Evolutionary conservation across 345 rosid genomes (phyloP), one percentile per base, ranked within the genome.

Genomic region (Pistacia atlantica): DNA sequence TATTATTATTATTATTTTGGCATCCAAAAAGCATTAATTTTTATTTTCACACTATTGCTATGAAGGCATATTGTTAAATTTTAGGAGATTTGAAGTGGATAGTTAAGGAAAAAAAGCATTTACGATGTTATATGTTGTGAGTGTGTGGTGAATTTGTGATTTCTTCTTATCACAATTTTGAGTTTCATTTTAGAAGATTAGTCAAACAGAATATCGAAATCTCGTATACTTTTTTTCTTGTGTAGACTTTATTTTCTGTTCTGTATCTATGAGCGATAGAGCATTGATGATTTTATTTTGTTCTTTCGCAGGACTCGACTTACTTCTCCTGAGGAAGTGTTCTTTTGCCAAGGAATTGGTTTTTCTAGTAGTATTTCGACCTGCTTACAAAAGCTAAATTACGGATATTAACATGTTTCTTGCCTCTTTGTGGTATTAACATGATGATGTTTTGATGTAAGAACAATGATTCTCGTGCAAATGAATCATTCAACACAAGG

Each of bases 321-420:
- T 79, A 31, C 65, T 69, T 77, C 38, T 77, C 80, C 79, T 84
- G 37, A 69, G 80, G 78, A 49, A 78, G 76, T 60, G 64, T 69
- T 60, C 33, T 31, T 2, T 31, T 31, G 86, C 87, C 82, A 67
- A 62, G 73, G 42, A 25, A 42, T 12, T 3, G 58, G 45, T 75
- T 31, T 61, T 57, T 58, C 51, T 38, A 20, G 69, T 17, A 45
- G 10, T 57, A 12, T 33, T 58, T 56, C 51, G 46, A 52, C 45
- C 60, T 65, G 54, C 25, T 3, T 48, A 59, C 9, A 46, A 46
- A 46, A 46, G 49, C 49, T 46, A 46, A 31, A 31, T 31, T 31
- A 31, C 2, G 33, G 33, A 31, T 31, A 31, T 2, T 31, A 31
- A 31, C 33, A 22, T 22, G 25, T 22, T 22, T 22, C 25, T 22